These are phyloP conservation scores for Melampsora abietis-canadensis DNA, from an alignment of 1,284 basidiomycete species.

Conservation along the genomic window DNA sequence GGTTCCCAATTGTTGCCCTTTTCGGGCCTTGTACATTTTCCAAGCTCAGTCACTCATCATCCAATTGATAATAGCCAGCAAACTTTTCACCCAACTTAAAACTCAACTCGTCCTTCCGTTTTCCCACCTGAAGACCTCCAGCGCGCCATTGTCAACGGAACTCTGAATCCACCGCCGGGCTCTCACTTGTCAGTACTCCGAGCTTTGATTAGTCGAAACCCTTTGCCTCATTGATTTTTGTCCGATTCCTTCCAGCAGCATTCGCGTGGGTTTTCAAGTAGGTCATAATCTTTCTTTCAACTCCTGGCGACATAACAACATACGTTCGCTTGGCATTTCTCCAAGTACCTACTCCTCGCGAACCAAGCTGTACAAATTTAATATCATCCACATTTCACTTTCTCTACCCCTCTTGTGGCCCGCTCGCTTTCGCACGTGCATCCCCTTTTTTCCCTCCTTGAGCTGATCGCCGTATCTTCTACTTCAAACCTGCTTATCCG, in stretches of 20 bases:
- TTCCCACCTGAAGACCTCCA: neutral
- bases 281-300: neutral
- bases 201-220: neutral
- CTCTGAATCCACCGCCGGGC: neutral
- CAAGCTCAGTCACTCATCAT: neutral
- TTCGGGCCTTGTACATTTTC: neutral
- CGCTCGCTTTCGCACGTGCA: slow-evolving; percentile 11
- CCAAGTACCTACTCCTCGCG: neutral
- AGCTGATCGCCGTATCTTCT: neutral
- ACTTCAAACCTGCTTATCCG: neutral
- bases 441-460: neutral
- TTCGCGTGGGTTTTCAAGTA: neutral
- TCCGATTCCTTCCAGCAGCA: neutral
- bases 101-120: neutral
- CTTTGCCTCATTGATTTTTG: neutral
- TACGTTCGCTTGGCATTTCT: slow-evolving; percentile 4
- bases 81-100: neutral
- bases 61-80: neutral
- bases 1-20: neutral
- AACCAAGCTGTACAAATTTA: neutral
- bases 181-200: neutral
- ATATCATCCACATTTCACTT: neutral
- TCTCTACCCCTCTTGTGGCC: neutral
- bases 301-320: neutral
- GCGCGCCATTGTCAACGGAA: neutral